Evolutionary conservation across 495 filamentous ascomycete genomes (phyloP).

Genomic region (Staphylotrichum tortipilum): DNA sequence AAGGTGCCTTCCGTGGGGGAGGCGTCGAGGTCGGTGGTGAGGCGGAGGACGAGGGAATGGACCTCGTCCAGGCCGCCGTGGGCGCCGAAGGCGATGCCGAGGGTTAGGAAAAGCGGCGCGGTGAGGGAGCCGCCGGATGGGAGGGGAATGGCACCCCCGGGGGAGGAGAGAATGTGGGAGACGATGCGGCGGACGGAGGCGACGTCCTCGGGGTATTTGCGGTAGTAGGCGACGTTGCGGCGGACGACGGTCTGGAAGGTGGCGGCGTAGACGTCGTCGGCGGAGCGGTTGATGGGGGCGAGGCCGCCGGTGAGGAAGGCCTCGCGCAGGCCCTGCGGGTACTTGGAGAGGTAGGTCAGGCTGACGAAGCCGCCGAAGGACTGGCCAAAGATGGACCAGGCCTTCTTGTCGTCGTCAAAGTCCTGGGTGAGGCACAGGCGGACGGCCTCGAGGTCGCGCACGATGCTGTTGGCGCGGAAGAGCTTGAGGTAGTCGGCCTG

Average conservation of each 20-base stretch:
- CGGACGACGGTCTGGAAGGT: slow-evolving; percentile 55
- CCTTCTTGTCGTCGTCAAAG: slow-evolving; percentile 59
- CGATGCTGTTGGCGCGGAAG: slow-evolving; percentile 84
- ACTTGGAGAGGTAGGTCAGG: slow-evolving; percentile 71
- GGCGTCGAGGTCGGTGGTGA: slow-evolving; percentile 58
- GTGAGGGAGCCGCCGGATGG: slow-evolving; percentile 63
- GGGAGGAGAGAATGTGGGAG: slow-evolving; percentile 39
- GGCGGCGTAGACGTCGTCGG: slow-evolving; percentile 67
- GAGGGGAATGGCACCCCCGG: slow-evolving; percentile 45
- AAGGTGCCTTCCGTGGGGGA: slow-evolving; percentile 68
- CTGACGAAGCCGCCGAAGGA: slow-evolving; percentile 86
- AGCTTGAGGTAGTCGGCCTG: slow-evolving; percentile 78
- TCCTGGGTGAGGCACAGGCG: slow-evolving; percentile 61
- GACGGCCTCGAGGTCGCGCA: slow-evolving; percentile 82
- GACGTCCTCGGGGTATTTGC: slow-evolving; percentile 80
- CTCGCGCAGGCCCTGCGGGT: slow-evolving; percentile 69
- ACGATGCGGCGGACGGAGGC: slow-evolving; percentile 58
- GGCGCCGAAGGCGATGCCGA: slow-evolving; percentile 68
- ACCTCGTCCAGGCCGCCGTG: slow-evolving; percentile 65
- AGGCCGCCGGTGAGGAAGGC: slow-evolving; percentile 78
- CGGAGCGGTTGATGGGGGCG: slow-evolving; percentile 59
- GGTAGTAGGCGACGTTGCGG: slow-evolving; percentile 68
- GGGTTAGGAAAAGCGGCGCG: slow-evolving; percentile 57
- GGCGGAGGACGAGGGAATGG: slow-evolving; percentile 61
- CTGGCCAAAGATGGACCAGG: slow-evolving; percentile 81